Evolutionary conservation across 2,329 filamentous ascomycete species (phyloP).

Genomic region (Alternaria triticimaculans): DNA sequence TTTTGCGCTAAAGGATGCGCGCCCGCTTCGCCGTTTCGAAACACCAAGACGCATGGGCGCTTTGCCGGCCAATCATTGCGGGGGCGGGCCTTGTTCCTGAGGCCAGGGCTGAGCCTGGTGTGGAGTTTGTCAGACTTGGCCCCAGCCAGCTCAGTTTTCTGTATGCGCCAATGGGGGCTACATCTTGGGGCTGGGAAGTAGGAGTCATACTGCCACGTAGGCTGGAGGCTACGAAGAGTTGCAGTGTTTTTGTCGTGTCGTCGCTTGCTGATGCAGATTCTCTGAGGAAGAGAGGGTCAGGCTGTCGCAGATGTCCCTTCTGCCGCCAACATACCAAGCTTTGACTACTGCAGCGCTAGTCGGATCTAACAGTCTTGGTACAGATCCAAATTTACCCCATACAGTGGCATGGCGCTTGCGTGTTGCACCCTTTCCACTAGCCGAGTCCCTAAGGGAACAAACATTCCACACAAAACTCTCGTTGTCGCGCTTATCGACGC

Average conservation of each 20-base stretch:
- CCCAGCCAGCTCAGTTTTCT: slow-evolving; percentile 7
- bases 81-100: slow-evolving; percentile 15
- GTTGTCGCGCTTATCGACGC: slow-evolving; percentile 17
- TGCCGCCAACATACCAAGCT: slow-evolving; percentile 23
- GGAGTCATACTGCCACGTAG: not conserved
- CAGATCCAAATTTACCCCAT: slow-evolving; percentile 30
- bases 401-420: slow-evolving; percentile 11
- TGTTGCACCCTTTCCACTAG: slow-evolving; percentile 6
- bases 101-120: slow-evolving; percentile 9
- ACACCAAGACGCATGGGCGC: slow-evolving; percentile 23
- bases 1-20: slow-evolving; percentile 5
- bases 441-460: not conserved
- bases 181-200: not conserved
- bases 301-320: not conserved
- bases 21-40: slow-evolving; percentile 26
- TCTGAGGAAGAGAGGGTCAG: not conserved
- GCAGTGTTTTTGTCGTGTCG: not conserved
- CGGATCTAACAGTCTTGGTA: slow-evolving; percentile 4
- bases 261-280: not conserved
- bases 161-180: not conserved
- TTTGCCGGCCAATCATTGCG: slow-evolving; percentile 23
- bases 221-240: not conserved
- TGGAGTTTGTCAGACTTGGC: slow-evolving; percentile 10
- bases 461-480: slow-evolving; percentile 8
- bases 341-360: slow-evolving; percentile 22